Evolutionary conservation across 345 rosid genomes (phyloP), one percentile per base, ranked within the genome.

Genomic region (Populus tremula): DNA sequence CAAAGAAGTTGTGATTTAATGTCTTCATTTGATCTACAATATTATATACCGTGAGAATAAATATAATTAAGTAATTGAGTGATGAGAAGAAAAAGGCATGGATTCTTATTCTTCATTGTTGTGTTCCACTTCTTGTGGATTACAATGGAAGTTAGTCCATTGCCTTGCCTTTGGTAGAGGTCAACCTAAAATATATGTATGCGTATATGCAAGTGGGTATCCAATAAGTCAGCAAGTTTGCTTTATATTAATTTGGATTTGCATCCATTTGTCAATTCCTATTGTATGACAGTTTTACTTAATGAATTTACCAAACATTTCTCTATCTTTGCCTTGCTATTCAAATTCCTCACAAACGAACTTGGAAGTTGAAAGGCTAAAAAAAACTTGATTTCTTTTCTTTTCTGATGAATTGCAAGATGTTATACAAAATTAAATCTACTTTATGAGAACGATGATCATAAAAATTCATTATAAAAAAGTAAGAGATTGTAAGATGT

Each of bases 101-200:
- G 81, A 78, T 72, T 80, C 79, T 76, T 79, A 80, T 85, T 85
- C 87, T 77, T 87, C 82, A n/a, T 9, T 27, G 73, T 63, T 67
- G n/a, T 25, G 35, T 63, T 75, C 77, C 82, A 67, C 70, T 54
- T 69, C 8, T 23, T 27, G 84, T 73, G 83, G 79, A 76, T 71
- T 76, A 56, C 21, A 25, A 56, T 41, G 77, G 84, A 86, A 84
- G 82, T 67, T 53, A 33, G 45, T 71, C 68, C 63, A 45, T 21
- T 65, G 56, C 45, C 62, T 18, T 20, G 21, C 3, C 49, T 36
- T 68, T 39, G 71, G 23, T 10, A 33, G 25, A 54, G 25, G 25
- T 21, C 25, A 54, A 21, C 61, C 61, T 54, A 21, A 54, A 21
- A 54, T 54, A 54, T 54, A 53, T 53, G 6, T 50, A 50, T 18